A percentile compares a stretch with the other conserved stretches of the same genome.
These are phyloP conservation scores for Penicillium olsonii DNA, from an alignment of 2,329 filamentous ascomycete species.

Conservation along the genomic window DNA sequence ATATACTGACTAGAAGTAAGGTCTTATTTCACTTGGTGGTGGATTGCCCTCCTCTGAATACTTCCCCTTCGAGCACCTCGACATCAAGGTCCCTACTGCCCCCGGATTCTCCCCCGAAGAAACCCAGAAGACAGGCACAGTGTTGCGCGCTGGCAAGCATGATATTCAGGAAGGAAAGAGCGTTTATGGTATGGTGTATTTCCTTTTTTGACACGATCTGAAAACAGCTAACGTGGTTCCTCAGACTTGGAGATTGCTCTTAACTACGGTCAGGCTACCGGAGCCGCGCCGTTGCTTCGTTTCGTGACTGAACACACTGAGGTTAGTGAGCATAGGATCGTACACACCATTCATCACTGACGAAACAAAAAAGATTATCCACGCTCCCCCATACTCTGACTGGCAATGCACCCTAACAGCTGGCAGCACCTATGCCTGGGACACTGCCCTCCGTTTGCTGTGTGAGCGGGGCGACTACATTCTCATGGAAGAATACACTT, in stretches of 20 bases:
- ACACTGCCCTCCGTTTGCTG: conserved; percentile 82
- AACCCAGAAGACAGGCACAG: conserved; percentile 60
- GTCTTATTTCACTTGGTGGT: conserved; percentile 87
- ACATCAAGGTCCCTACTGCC: conserved; percentile 69
- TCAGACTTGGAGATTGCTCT: conserved; percentile 81
- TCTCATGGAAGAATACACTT: conserved; percentile 88
- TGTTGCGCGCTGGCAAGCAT: conserved; percentile 75
- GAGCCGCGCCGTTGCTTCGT: conserved; percentile 81
- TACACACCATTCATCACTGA: conserved; percentile 12
- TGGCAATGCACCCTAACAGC: conserved; percentile 84
- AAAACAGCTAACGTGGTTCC: conserved; percentile 11
- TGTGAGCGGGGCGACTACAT: conserved; percentile 74
- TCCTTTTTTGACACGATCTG: background rate
- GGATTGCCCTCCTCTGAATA: conserved; percentile 86
- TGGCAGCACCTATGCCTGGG: conserved; percentile 82
- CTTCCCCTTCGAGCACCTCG: conserved; percentile 84
- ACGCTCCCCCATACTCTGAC: conserved; percentile 82
- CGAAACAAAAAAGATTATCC: conserved; percentile 60
- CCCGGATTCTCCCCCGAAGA: conserved; percentile 72
- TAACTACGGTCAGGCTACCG: conserved; percentile 89
- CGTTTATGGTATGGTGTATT: conserved; percentile 46
- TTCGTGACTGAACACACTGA: conserved; percentile 96
- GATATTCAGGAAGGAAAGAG: conserved; percentile 69
- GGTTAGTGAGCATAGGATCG: conserved; percentile 32
- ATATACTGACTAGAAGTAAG: conserved; percentile 20